Base-by-base conservation (phyloP, 345 rosid genomes). In the Murraya paniculata region DNA sequence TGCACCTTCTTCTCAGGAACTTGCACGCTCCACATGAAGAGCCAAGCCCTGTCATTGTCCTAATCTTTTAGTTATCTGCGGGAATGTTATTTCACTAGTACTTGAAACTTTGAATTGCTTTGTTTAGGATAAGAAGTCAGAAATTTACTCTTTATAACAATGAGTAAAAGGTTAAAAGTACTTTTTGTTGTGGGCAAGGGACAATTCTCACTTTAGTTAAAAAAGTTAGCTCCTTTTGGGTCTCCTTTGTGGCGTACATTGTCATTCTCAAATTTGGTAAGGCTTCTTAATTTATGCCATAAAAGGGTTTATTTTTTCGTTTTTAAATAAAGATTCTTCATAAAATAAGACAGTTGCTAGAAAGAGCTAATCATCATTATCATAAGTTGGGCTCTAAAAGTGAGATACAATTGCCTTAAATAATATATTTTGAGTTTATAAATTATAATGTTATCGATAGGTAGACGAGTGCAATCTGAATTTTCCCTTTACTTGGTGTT, bases 21-120 rank as follows among this genome's bases (percentile, higher is more conserved):
- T 89, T 92, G 91, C 97, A 92, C 55, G 97, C 97, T 77, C 97
- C 97, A 75, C 97, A 92, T 35, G 97, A 92, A 76, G 91, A 88
- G 77, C 94, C 91, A 60, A 81, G 77, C 80, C 93, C 93, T 83
- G 86, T 86, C 97, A 92, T 92, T 89, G 62, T 86, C 88, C 82
- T 79, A 19, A 64, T 71, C 81, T 55, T 84, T 81, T 74, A 55
- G 69, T 30, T 77, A 64, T 64, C 78, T 80, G 48, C 69, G 82
- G 71, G 71, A 78, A 68, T 75, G 73, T 64, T 80, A 71, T 77
- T 76, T 78, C 39, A 41, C 65, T 73, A 55, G 81, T 72, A 28
- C 83, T 55, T 31, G 73, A 60, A 41, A 7, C n/a, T 18, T 80
- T 28, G 68, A 31, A 70, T 11, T 77, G 74, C 77, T 77, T 72